Conservation (phyloP, 1,284 basidiomycete genomes). For the Pascua guehoae region DNA sequence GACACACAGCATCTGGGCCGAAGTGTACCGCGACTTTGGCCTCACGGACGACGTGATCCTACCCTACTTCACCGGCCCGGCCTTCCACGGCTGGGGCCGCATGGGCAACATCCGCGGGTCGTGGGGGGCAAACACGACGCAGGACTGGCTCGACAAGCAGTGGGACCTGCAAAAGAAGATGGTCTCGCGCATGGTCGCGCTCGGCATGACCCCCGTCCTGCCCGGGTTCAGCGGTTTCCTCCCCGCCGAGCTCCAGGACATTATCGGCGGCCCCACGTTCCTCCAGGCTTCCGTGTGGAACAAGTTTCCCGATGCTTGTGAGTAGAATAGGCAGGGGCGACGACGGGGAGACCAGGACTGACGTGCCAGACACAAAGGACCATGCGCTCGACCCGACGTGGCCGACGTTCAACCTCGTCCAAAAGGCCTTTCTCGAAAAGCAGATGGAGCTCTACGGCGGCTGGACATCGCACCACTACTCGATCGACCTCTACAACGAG, state of each 20-base stretch:
- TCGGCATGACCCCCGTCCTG: conserved; percentile 54
- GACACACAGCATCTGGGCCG: conserved; percentile 30
- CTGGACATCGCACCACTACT: conserved; percentile 51
- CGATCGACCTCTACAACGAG: conserved; percentile 55
- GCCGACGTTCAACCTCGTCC: conserved; percentile 48
- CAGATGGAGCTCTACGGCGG: conserved; percentile 51
- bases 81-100: conserved; percentile 53
- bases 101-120: conserved; percentile 53
- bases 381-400: conserved; percentile 53
- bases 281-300: conserved; percentile 19
- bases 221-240: conserved; percentile 54
- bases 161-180: conserved; percentile 49
- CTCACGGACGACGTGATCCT: conserved; percentile 47
- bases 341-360: not conserved
- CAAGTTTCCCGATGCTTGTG: conserved; percentile 4
- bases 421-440: conserved; percentile 52
- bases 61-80: conserved; percentile 50
- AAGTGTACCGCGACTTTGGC: conserved; percentile 51
- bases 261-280: conserved; percentile 51
- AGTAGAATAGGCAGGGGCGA: conserved; percentile 14
- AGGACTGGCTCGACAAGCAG: conserved; percentile 51
- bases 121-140: conserved; percentile 49
- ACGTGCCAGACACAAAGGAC: conserved; percentile 40
- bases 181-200: conserved; percentile 51
- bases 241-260: conserved; percentile 41